Base-by-base conservation (phyloP, 73 alveolate species). In the Blepharisma japonicum region DNA sequence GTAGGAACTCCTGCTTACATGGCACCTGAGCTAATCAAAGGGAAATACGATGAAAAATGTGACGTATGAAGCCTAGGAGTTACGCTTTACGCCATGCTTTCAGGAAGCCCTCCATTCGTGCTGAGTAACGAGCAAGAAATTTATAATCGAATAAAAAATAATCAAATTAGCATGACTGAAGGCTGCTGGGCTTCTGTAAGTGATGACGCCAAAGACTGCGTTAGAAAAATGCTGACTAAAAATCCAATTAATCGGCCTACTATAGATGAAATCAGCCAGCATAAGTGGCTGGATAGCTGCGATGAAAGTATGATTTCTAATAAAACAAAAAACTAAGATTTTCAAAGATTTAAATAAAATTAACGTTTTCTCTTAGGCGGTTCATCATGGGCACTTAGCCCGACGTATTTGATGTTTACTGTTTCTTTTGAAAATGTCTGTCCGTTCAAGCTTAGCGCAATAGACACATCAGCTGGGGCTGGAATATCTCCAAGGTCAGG, bases 401-500 rank as follows among this genome's bases (percentile, higher is more conserved):
- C 89, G 50, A 86, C 6, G 45, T 78, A 77, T 80, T 87, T 87
- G 47, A 61, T 61, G 47, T n/a, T n/a, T 6, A 87, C 83, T 5
- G 82, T 87, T 56, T 87, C 94, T 70, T 87, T 89, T 6, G 90
- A 21, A 5, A 87, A 55, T 25, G 54, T 76, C 46, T 86, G 89
- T 61, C 81, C 94, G 55, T 83, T 78, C 50, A 86, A 54, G 54
- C 86, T 87, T 48, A 46, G 80, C 42, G 68, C 71, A 86, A 87
- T 76, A 48, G 48, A 55, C 4, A 61, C 80, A 2, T 70, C 68
- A 70, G 66, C 27, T 45, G 68, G 68, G 0, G 70, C 3, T 7
- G 87, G 85, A 4, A 88, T 81, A 6, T 80, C 91, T 66, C 92
- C 95, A 68, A 88, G 11, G 54, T 84, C 91, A 25, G 95, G 95